Percentiles rank a stretch among this genome's conserved stretches.
Evolutionary conservation across 129 eudicot genomes (phyloP).

Genomic region (Gnaphalium uliginosum): DNA sequence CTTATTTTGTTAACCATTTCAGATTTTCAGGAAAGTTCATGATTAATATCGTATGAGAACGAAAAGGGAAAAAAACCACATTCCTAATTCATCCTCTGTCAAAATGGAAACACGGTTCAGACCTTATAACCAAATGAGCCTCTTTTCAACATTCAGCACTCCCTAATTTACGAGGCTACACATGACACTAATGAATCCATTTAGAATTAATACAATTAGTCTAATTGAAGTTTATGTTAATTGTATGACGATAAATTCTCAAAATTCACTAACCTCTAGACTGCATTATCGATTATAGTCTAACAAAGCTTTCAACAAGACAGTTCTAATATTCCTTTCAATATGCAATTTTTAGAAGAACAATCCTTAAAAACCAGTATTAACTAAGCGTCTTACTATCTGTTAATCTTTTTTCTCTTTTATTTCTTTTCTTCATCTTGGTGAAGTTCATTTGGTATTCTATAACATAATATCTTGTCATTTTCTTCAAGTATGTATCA

Average conservation of each 20-base stretch:
- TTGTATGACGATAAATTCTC: background rate
- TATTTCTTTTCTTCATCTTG: too few relatives aligned
- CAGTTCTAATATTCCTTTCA: background rate
- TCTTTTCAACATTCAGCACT: background rate
- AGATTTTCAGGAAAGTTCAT: background rate
- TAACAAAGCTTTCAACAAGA: too few relatives aligned
- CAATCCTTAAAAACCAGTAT: too few relatives aligned
- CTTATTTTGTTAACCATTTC: slow-evolving; percentile 22
- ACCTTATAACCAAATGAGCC: background rate
- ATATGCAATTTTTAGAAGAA: too few relatives aligned
- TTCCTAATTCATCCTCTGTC: background rate
- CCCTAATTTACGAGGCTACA: too few relatives aligned
- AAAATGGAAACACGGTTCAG: background rate
- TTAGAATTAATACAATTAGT: too few relatives aligned
- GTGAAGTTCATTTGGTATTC: too few relatives aligned
- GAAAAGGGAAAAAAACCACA: background rate
- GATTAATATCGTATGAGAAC: background rate
- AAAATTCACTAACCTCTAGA: background rate
- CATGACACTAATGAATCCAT: background rate
- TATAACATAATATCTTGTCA: too few relatives aligned
- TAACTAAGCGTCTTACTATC: too few relatives aligned
- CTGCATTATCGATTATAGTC: background rate
- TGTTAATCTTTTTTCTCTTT: too few relatives aligned
- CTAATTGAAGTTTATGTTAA: background rate
- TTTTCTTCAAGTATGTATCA: too few relatives aligned